phyloP scores from a whole-genome alignment of 805 yeast species.

The Sugiyamaella boreocaroliniensis region DNA sequence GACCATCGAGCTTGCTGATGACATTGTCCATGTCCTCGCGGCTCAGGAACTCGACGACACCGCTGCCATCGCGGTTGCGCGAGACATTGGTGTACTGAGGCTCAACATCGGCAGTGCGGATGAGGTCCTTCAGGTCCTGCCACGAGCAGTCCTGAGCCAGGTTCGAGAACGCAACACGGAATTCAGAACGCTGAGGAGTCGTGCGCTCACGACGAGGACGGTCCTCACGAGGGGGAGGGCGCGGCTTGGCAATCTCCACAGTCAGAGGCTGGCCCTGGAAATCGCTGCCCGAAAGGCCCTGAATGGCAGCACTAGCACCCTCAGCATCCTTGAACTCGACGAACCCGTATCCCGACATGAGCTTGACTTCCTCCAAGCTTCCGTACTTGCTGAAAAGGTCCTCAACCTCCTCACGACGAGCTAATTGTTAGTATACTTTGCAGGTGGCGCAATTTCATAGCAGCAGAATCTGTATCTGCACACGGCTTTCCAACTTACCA shows the following conservation, averaged over 20 bases:
- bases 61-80: slow-evolving; percentile 32
- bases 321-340: slow-evolving; percentile 27
- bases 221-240: slow-evolving; percentile 24
- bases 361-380: slow-evolving; percentile 46
- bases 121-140: slow-evolving; percentile 62
- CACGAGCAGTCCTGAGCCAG: slow-evolving; percentile 25
- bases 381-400: slow-evolving; percentile 47
- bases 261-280: slow-evolving; percentile 31
- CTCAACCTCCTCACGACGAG: slow-evolving; percentile 32
- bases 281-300: slow-evolving; percentile 26
- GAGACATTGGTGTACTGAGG: slow-evolving; percentile 34
- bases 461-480: background rate
- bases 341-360: slow-evolving; percentile 39
- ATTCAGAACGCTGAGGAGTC: slow-evolving; percentile 13
- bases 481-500: slow-evolving; percentile 4
- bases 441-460: background rate
- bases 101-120: slow-evolving; percentile 53
- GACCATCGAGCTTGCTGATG: slow-evolving; percentile 59
- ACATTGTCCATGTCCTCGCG: slow-evolving; percentile 71
- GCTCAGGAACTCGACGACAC: slow-evolving; percentile 31
- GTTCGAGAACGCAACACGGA: slow-evolving; percentile 24
- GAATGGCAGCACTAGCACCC: slow-evolving; percentile 27
- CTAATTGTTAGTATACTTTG: background rate
- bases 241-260: slow-evolving; percentile 31
- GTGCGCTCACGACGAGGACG: slow-evolving; percentile 20